Evolutionary conservation across 2,329 filamentous ascomycete species (phyloP).

Genomic region (Microcyclospora tardicrescens): DNA sequence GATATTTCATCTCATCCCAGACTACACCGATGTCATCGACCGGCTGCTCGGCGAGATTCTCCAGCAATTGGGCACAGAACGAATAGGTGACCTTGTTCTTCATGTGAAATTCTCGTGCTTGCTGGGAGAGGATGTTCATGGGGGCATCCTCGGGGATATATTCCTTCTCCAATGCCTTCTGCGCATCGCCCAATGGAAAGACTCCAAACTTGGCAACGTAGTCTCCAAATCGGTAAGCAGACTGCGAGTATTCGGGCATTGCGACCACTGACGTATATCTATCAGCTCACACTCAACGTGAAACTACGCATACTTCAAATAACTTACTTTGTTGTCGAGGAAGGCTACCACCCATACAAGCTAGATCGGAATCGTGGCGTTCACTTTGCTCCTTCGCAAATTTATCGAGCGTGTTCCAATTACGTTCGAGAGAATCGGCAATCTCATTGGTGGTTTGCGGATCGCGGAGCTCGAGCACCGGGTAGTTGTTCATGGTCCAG

Average conservation of each 20-base stretch:
- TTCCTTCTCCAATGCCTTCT: slow-evolving; percentile 16
- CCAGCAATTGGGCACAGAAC: slow-evolving; percentile 22
- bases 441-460: slow-evolving; percentile 23
- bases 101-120: slow-evolving; percentile 20
- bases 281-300: neutral
- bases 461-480: slow-evolving; percentile 19
- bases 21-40: slow-evolving; percentile 23
- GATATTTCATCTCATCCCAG: slow-evolving; percentile 23
- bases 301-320: neutral
- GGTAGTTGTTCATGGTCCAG: slow-evolving; percentile 24
- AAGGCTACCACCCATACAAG: slow-evolving; percentile 16
- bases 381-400: slow-evolving; percentile 19
- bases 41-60: slow-evolving; percentile 23
- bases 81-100: slow-evolving; percentile 23
- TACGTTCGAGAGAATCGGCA: slow-evolving; percentile 22
- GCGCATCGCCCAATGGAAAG: slow-evolving; percentile 19
- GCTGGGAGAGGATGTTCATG: slow-evolving; percentile 22
- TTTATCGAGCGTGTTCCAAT: slow-evolving; percentile 20
- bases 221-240: slow-evolving; percentile 24
- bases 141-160: slow-evolving; percentile 16
- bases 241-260: slow-evolving; percentile 22
- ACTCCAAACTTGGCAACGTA: slow-evolving; percentile 23
- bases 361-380: slow-evolving; percentile 20
- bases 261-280: slow-evolving; percentile 17
- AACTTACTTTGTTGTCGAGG: slow-evolving; percentile 20